Evolutionary conservation across 805 yeast species (phyloP).

Genomic region (Candida khao-thaluensis): DNA sequence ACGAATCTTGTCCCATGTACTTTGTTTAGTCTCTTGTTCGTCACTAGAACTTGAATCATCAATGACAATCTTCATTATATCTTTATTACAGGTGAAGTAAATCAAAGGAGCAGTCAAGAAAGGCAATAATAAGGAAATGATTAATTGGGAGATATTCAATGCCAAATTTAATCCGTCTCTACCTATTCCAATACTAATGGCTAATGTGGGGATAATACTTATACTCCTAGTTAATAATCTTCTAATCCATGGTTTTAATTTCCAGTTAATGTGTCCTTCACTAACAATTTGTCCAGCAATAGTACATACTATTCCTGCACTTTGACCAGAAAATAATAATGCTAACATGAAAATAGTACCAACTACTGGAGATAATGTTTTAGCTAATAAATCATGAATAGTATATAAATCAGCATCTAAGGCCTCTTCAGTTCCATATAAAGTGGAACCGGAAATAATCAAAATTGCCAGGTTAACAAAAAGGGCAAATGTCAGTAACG

Average conservation of each 20-base stretch:
- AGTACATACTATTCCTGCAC: conserved; percentile 91
- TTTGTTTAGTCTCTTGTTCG: background rate
- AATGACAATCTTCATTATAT: conserved; percentile 62
- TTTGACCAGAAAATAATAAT: conserved; percentile 78
- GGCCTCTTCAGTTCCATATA: conserved; percentile 69
- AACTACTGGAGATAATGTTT: conserved; percentile 66
- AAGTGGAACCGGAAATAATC: conserved; percentile 76
- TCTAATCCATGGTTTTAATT: conserved; percentile 74
- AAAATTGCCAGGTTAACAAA: conserved; percentile 85
- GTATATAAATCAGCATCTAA: conserved; percentile 80
- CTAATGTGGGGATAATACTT: conserved; percentile 78
- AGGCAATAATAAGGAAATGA: conserved; percentile 77
- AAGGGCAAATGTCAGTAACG: conserved; percentile 76
- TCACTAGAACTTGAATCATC: conserved; percentile 11
- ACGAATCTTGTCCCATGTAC: conserved; percentile 1
- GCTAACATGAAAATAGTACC: conserved; percentile 88
- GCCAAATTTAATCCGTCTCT: conserved; percentile 68
- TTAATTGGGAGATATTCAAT: conserved; percentile 82
- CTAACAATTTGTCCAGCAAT: conserved; percentile 91
- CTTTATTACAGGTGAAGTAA: conserved; percentile 70
- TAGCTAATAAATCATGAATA: conserved; percentile 63
- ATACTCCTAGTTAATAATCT: conserved; percentile 74
- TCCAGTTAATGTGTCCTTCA: conserved; percentile 89
- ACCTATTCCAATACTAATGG: conserved; percentile 70
- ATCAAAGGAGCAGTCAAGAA: conserved; percentile 82